Percentiles rank a stretch among this genome's conserved stretches.
These are phyloP conservation scores for Cadophora gregata DNA, from an alignment of 2,329 filamentous ascomycete species.

Conservation along the genomic window DNA sequence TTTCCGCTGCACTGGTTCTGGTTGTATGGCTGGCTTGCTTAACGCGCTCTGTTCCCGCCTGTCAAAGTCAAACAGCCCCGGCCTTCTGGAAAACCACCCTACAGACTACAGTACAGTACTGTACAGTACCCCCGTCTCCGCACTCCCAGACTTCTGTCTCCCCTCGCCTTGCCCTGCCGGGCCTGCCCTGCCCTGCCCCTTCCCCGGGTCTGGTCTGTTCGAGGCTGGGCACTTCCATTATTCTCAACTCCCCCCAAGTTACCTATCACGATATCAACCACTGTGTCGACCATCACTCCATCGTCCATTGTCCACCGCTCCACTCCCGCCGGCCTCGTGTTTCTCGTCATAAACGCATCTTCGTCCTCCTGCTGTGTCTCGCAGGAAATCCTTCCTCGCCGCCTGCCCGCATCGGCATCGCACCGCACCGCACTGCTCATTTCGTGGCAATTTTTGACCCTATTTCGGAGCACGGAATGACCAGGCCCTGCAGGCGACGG, in stretches of 20 bases:
- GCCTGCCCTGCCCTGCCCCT: not conserved
- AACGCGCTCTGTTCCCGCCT: not conserved
- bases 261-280: too few species aligned
- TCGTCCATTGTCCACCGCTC: not conserved
- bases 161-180: not conserved
- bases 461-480: conserved; percentile 10
- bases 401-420: conserved; percentile 7
- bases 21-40: too few species aligned
- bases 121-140: not conserved
- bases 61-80: not conserved
- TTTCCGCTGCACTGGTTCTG: not conserved
- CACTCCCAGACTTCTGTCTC: not conserved
- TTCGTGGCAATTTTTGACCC: conserved; percentile 8
- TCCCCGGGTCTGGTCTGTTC: not conserved
- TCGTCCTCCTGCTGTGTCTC: conserved; percentile 13
- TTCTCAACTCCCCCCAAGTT: not conserved
- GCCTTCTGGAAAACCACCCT: not conserved
- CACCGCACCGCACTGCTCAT: conserved; percentile 4
- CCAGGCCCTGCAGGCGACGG: conserved; percentile 9
- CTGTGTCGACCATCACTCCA: too few species aligned
- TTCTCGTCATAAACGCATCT: conserved; percentile 1
- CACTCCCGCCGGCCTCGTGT: not conserved
- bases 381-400: conserved; percentile 12
- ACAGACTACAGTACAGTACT: too few species aligned
- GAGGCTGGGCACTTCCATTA: not conserved